Evolutionary conservation across 495 filamentous ascomycete species (phyloP).

Genomic region (Xylaria grammica): DNA sequence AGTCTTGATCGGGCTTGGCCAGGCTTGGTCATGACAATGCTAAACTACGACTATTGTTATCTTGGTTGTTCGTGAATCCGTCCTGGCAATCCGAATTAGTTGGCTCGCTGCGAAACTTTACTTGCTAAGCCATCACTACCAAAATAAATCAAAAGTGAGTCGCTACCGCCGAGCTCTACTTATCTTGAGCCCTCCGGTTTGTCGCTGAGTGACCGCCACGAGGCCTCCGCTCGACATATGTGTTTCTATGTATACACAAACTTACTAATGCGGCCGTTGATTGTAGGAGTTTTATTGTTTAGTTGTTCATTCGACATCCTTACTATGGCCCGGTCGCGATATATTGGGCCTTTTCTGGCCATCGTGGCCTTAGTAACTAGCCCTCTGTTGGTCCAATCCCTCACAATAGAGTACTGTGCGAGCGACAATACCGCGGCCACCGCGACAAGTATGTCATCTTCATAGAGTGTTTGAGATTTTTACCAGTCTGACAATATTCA

Average conservation of each 20-base stretch:
- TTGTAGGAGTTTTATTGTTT: neutral
- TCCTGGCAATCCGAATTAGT: slow-evolving; percentile 6
- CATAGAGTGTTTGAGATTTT: neutral
- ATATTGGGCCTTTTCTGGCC: slow-evolving; percentile 14
- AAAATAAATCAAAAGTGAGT: slow-evolving; percentile 9
- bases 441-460: slow-evolving; percentile 35
- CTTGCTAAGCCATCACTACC: slow-evolving; percentile 1
- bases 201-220: neutral
- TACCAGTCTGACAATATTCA: slow-evolving; percentile 15
- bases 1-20: neutral
- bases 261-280: slow-evolving; percentile 4
- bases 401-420: slow-evolving; percentile 48
- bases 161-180: neutral
- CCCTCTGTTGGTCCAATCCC: slow-evolving; percentile 25
- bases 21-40: slow-evolving; percentile 15
- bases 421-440: slow-evolving; percentile 46
- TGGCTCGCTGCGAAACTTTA: neutral
- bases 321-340: slow-evolving; percentile 28
- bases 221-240: neutral
- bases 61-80: slow-evolving; percentile 20
- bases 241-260: neutral
- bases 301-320: slow-evolving; percentile 7
- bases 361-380: slow-evolving; percentile 22
- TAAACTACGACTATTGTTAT: slow-evolving; percentile 14
- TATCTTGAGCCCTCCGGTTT: neutral